phyloP scores from a whole-genome alignment of 371 early-diverging fungal genomes.

The Syncephalis plumigaleata region DNA sequence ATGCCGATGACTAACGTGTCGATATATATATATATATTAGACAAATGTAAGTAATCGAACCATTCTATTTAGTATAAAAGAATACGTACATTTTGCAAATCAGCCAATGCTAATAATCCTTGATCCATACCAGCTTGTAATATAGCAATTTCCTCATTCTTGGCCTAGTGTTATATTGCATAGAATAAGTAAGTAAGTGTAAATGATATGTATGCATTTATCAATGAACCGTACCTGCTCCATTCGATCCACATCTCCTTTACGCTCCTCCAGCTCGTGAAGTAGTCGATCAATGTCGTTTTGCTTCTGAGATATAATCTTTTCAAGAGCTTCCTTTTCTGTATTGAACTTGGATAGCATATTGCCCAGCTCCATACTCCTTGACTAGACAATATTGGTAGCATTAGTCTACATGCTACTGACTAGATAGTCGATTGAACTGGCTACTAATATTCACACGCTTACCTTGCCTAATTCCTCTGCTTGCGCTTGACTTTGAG shows the following conservation, averaged over 20 bases:
- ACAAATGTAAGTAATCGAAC: too few relatives aligned
- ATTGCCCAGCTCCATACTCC: conserved; percentile 68
- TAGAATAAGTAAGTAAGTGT: conserved; percentile 1
- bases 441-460: too few relatives aligned
- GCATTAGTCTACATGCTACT: too few relatives aligned
- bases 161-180: conserved; percentile 15
- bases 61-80: neutral
- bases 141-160: conserved; percentile 80
- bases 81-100: conserved; percentile 43
- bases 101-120: conserved; percentile 66
- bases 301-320: conserved; percentile 1
- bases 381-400: conserved; percentile 16
- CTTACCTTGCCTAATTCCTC: conserved; percentile 44
- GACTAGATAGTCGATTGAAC: too few relatives aligned
- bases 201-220: neutral
- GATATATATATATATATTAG: neutral
- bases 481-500: conserved; percentile 48
- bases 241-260: too few relatives aligned
- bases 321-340: conserved; percentile 67
- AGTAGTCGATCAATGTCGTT: neutral
- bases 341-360: conserved; percentile 55
- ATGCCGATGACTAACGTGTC: conserved; percentile 1
- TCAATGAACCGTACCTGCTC: neutral
- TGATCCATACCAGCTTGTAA: conserved; percentile 92
- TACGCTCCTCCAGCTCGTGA: neutral